phyloP scores from a whole-genome alignment of 2,329 filamentous ascomycete genomes.

The Boeremia lycopersici region DNA sequence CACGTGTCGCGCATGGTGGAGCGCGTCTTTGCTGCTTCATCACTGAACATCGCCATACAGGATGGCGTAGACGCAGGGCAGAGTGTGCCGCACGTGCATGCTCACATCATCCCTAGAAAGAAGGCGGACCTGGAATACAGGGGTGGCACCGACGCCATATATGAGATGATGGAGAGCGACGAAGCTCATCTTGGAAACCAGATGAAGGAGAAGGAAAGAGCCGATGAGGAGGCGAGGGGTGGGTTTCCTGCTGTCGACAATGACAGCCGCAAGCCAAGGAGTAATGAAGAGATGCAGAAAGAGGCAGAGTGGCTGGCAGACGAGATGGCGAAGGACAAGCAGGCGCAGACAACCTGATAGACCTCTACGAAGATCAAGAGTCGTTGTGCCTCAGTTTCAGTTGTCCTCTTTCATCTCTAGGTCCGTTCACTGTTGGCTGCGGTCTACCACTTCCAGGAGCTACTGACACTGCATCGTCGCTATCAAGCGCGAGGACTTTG shows the following conservation, averaged over 20 bases:
- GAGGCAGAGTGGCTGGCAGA: slow-evolving; percentile 73
- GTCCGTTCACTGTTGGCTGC: too few species aligned
- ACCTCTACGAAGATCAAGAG: too few species aligned
- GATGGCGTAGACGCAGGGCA: slow-evolving; percentile 90
- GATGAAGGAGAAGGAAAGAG: slow-evolving; percentile 65
- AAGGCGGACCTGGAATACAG: slow-evolving; percentile 63
- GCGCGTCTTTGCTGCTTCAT: slow-evolving; percentile 66
- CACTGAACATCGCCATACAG: slow-evolving; percentile 94
- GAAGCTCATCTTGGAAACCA: slow-evolving; percentile 81
- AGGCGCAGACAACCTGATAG: slow-evolving; percentile 1
- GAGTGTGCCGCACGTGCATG: slow-evolving; percentile 91
- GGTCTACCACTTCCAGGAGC: too few species aligned
- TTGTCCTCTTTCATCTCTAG: too few species aligned
- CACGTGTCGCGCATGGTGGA: slow-evolving; percentile 78
- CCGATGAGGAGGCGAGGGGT: slow-evolving; percentile 48
- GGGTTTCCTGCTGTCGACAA: slow-evolving; percentile 74
- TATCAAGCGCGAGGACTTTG: too few species aligned
- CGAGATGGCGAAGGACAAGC: slow-evolving; percentile 57
- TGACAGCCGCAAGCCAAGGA: slow-evolving; percentile 67
- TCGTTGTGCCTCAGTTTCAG: too few species aligned
- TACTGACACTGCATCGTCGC: too few species aligned
- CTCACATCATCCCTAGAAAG: slow-evolving; percentile 82
- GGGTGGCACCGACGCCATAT: slow-evolving; percentile 74
- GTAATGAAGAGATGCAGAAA: slow-evolving; percentile 74
- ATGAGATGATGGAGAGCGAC: slow-evolving; percentile 81